Conservation (phyloP, 768 basidiomycete genomes). For the Vararia minispora region DNA sequence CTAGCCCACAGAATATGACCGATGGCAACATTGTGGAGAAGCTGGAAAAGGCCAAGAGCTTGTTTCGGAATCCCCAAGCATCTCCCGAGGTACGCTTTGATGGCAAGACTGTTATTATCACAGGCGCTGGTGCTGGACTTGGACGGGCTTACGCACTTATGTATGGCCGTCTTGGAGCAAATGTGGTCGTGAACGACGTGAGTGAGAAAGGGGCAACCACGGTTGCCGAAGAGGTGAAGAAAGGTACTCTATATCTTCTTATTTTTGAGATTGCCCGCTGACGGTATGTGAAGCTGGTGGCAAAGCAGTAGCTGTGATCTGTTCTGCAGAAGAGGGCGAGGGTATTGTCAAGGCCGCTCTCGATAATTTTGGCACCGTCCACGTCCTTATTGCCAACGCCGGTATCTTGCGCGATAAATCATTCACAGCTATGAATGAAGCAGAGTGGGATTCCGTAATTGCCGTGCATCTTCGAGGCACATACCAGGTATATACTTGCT, state of each 20-base stretch:
- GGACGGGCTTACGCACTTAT: slow-evolving; percentile 88
- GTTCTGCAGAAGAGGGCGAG: slow-evolving; percentile 88
- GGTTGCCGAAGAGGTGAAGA: slow-evolving; percentile 81
- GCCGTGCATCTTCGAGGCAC: slow-evolving; percentile 84
- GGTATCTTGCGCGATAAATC: slow-evolving; percentile 92
- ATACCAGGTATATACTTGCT: slow-evolving; percentile 49
- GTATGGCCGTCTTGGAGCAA: slow-evolving; percentile 89
- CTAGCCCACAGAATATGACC: slow-evolving; percentile 50
- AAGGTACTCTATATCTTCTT: slow-evolving; percentile 34
- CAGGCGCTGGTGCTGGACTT: slow-evolving; percentile 90
- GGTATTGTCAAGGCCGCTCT: slow-evolving; percentile 78
- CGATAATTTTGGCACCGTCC: slow-evolving; percentile 79
- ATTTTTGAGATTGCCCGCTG: neutral
- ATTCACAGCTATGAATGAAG: slow-evolving; percentile 78
- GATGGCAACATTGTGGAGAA: slow-evolving; percentile 54
- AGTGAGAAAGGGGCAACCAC: slow-evolving; percentile 72
- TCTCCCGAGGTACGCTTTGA: slow-evolving; percentile 69
- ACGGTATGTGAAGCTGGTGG: slow-evolving; percentile 55
- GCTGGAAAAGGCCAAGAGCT: slow-evolving; percentile 50
- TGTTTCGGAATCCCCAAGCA: slow-evolving; percentile 60
- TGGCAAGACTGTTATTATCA: slow-evolving; percentile 86
- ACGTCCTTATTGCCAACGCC: slow-evolving; percentile 86
- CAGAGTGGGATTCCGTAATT: slow-evolving; percentile 91
- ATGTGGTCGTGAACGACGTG: slow-evolving; percentile 94
- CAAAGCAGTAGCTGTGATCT: slow-evolving; percentile 72